These are phyloP conservation scores for Chytridium lagenaria DNA, from an alignment of 371 early-diverging fungal species.

Conservation along the genomic window DNA sequence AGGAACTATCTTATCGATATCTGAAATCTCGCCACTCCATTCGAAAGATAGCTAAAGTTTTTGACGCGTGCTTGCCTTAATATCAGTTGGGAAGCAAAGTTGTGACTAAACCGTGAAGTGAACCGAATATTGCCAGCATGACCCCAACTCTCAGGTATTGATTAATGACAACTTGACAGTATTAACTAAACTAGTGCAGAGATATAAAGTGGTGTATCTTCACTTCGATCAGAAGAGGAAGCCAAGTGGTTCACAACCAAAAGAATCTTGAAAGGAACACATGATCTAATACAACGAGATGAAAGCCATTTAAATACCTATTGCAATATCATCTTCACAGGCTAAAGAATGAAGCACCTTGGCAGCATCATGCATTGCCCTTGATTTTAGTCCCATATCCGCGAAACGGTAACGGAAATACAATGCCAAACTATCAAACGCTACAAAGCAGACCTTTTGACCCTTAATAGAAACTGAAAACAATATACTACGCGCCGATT, in stretches of 20 bases:
- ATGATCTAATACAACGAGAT: not conserved
- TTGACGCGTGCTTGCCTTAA: not conserved
- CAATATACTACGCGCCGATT: conserved; percentile 9
- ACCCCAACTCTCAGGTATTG: conserved; percentile 55
- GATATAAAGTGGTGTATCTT: conserved; percentile 26
- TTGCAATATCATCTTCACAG: conserved; percentile 48
- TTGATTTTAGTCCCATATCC: conserved; percentile 53
- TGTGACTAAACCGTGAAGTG: not conserved
- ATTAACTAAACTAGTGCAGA: conserved; percentile 54
- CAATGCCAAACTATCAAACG: conserved; percentile 71
- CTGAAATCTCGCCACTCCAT: not conserved
- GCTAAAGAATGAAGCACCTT: conserved; percentile 58
- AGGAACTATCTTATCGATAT: not conserved
- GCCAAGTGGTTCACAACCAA: conserved; percentile 62
- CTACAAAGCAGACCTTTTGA: conserved; percentile 60
- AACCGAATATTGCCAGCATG: conserved; percentile 42
- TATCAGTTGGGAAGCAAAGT: not conserved
- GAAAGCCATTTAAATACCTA: too few relatives aligned
- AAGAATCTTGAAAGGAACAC: conserved; percentile 39
- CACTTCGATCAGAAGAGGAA: conserved; percentile 40
- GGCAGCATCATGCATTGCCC: conserved; percentile 56
- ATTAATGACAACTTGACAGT: not conserved
- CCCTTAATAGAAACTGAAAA: not conserved
- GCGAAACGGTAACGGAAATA: conserved; percentile 63
- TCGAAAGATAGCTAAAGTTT: not conserved